phyloP scores from a whole-genome alignment of 1,284 basidiomycete genomes.

The Wallemia hederae region DNA sequence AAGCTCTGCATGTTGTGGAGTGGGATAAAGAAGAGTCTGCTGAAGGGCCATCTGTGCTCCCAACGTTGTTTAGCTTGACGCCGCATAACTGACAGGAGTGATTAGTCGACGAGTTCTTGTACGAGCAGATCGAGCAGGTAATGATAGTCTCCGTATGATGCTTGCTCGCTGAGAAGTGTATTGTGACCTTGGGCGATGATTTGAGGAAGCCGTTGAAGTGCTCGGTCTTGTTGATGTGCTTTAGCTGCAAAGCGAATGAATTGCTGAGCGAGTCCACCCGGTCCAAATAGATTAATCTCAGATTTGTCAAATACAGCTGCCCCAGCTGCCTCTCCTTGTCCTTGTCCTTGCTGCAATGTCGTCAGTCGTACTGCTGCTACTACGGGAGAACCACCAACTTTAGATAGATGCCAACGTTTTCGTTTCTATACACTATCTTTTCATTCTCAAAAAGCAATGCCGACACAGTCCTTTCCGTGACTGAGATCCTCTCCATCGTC shows the following conservation, averaged over 20 bases:
- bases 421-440: too few species aligned
- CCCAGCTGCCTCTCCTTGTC: background rate
- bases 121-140: background rate
- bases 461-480: too few species aligned
- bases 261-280: background rate
- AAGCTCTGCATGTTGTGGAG: background rate
- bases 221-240: background rate
- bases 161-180: background rate
- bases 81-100: background rate
- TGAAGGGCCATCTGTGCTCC: background rate
- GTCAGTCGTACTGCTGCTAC: background rate
- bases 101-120: background rate
- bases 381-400: background rate
- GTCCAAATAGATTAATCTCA: background rate
- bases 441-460: background rate
- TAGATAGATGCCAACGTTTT: background rate
- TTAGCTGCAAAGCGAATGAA: background rate
- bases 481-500: too few species aligned
- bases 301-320: background rate
- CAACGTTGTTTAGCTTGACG: background rate
- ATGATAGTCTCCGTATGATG: background rate
- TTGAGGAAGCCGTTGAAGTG: background rate
- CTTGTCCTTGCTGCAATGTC: background rate
- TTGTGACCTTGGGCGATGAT: background rate
- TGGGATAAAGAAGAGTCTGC: background rate